Conservation (phyloP, 306 rosid species). For the Pachyrhizus erosus region DNA sequence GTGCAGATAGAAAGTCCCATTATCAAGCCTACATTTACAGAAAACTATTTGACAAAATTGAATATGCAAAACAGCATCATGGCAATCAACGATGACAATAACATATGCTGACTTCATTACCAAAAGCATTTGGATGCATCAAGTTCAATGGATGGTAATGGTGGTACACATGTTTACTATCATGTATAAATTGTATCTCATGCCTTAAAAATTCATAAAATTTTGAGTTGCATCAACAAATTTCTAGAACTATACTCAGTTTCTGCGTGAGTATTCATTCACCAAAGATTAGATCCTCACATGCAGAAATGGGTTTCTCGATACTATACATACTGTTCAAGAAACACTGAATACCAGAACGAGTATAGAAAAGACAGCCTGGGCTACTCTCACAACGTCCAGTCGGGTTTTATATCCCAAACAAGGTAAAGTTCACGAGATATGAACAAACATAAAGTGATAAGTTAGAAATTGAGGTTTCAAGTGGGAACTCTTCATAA, state of each 20-base stretch:
- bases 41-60: background rate
- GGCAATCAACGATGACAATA: background rate
- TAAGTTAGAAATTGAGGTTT: slow-evolving; percentile 1
- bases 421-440: slow-evolving; percentile 3
- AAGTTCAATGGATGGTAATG: slow-evolving; percentile 3
- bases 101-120: background rate
- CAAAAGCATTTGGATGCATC: slow-evolving; percentile 15
- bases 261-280: slow-evolving; percentile 45
- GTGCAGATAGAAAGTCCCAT: background rate
- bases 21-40: background rate
- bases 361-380: background rate
- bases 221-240: slow-evolving; percentile 1
- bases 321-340: background rate
- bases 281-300: slow-evolving; percentile 7
- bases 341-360: background rate
- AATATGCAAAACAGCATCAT: background rate
- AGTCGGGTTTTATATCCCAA: background rate
- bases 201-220: slow-evolving; percentile 1
- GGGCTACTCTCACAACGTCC: background rate
- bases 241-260: background rate
- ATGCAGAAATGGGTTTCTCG: slow-evolving; percentile 7
- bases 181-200: slow-evolving; percentile 6
- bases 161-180: background rate
- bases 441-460: background rate
- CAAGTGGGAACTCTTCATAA: background rate